Conservation (phyloP, 352 stramenopile genomes). For the Plasmopara muralis region DNA sequence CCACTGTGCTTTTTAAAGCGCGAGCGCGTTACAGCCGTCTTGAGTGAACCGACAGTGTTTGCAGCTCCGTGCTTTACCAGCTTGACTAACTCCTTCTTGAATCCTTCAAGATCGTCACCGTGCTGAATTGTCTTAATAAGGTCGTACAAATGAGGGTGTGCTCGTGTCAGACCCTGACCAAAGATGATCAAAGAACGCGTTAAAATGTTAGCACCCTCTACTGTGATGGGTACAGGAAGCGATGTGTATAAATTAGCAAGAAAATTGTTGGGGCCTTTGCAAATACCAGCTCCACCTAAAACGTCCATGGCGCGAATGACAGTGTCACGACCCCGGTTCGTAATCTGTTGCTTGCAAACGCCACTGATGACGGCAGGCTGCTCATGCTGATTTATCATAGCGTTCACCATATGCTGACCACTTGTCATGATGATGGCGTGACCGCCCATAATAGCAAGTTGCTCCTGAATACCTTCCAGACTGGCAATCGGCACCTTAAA, state of each 20-base stretch:
- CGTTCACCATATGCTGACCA: conserved; percentile 96
- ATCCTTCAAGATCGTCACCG: conserved; percentile 89
- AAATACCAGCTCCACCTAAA: conserved; percentile 95
- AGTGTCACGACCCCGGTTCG: conserved; percentile 90
- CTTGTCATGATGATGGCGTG: conserved; percentile 94
- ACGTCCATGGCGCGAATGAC: conserved; percentile 98
- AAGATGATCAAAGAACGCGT: conserved; percentile 97
- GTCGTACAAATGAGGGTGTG: conserved; percentile 96
- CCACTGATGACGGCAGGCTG: conserved; percentile 96
- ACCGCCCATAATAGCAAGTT: conserved; percentile 89
- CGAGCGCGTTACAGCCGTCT: conserved; percentile 84
- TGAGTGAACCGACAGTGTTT: conserved; percentile 90
- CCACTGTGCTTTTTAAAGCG: conserved; percentile 85
- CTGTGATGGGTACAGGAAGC: conserved; percentile 95
- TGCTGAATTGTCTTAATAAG: conserved; percentile 96
- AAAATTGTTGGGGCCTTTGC: conserved; percentile 95
- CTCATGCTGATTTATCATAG: conserved; percentile 98
- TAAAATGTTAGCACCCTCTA: conserved; percentile 97
- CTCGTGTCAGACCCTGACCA: conserved; percentile 95
- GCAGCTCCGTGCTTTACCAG: conserved; percentile 90
- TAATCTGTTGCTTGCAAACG: conserved; percentile 99
- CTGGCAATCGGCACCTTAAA: conserved; percentile 98
- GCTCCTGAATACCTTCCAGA: conserved; percentile 97
- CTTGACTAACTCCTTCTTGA: conserved; percentile 93
- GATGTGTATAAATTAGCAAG: conserved; percentile 94